Evolutionary conservation across 2,329 filamentous ascomycete genomes (phyloP), one percentile per base, ranked within the genome.

Genomic region (Macrophomina pseudophaseolina): DNA sequence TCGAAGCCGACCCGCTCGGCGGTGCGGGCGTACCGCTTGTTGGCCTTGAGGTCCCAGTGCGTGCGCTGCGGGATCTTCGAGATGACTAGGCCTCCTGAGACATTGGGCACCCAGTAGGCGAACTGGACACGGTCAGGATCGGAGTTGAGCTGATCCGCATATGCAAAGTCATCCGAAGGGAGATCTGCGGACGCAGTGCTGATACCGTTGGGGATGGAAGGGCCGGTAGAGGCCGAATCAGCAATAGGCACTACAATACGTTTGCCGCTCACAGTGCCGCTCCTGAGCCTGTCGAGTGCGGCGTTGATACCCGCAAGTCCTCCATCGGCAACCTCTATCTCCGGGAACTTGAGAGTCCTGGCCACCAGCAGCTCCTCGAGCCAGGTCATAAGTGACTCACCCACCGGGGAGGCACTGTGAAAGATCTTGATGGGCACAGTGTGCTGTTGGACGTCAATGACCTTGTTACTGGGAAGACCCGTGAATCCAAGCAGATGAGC

Each of bases 391-490:
- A 92, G 74, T 0, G 82, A 82, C 69, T 88, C 85, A 0, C 91
- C 91, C 0, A 93, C 81, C 1, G 82, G 81, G 0, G 87, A 85
- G 0, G 88, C 83, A 67, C 90, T 87, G 72, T 94, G 91, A 72
- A 92, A 93, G 4, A 92, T 72, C 76, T 93, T 93, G 68, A 94
- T 91, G 0, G 91, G 91, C 0, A 93, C 88, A 0, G 83, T 86
- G 72, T 92, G 90, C 66, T 88, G 84, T 5, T 80, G 74, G 0
- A 88, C 80, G 0, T 82, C 82, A 0, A 80, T 77, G 0, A 77
- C 75, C 1, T 78, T 76, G 4, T 79, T 79, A 72, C 91, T 91
- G 0, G 91, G 91, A 3, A 92, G 70, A 0, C 90, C 90, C 0
- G 87, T 87, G 52, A 93, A 71, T 0, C 90, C 90, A 0, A 93